Evolutionary conservation across 2,329 filamentous ascomycete genomes (phyloP), one percentile per base, ranked within the genome.

Genomic region (Nothophoma quercina): DNA sequence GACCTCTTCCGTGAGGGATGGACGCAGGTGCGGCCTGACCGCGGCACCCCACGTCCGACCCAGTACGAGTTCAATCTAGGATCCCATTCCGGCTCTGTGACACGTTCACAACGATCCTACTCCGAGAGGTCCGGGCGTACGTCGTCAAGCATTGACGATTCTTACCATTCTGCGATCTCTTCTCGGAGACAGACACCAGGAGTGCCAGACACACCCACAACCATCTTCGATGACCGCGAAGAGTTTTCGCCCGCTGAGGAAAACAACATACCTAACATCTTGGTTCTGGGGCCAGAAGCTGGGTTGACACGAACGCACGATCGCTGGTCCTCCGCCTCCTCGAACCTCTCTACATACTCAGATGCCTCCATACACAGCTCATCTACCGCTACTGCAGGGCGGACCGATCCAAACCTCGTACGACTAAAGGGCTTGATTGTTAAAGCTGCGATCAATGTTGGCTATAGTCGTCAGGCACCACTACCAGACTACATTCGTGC

Each of bases 1-100:
- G 91, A 97, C 75, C 86, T 97, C 46, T 96, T 97, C 79, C 85
- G 91, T 39, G 90, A 95, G 76, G 91, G 91, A 15, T 96, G 93
- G 91, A 91, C 90, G 3, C 90, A 95, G 64, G 86, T 95, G 38
- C 85, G 91, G 45, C 91, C 93, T 4, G 92, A 96, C 56, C 83
- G 92, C 47, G 89, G 89, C 35, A 96, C 93, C 1, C 93, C 93
- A 12, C 83, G 91, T 29, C 90, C 92, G 2, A 90, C 83, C 48
- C 91, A 96, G 70, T 84, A 87, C 9, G 87, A 81, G 41, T 96
- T 96, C 69, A 65, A 63, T 3, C 32, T 49, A 7, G 60, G 63
- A 15, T 59, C 57, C 22, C 54, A n/a, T 78, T 70, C 70, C 48
- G 52, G n/a, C 78, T 71, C 70, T 56, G 60, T 64, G 34, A 51